Evolutionary conservation across 1,284 basidiomycete genomes (phyloP).

Genomic region (Athelia sp.): DNA sequence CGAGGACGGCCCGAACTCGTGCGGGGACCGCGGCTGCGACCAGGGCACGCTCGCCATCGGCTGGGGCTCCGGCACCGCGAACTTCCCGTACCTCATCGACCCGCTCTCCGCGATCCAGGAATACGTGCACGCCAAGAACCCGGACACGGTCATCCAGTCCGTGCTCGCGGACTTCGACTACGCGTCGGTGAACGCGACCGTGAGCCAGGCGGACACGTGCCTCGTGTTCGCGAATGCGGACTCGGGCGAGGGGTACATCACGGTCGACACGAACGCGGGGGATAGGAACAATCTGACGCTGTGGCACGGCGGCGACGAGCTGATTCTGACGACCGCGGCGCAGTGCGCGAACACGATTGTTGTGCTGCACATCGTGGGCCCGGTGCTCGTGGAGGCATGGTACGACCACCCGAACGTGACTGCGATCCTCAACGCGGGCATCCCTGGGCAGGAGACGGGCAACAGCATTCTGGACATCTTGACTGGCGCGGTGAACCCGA

Average conservation of each 20-base stretch:
- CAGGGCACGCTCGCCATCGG: constrained; percentile 57
- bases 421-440: constrained; percentile 42
- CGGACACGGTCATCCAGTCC: constrained; percentile 26
- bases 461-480: constrained; percentile 50
- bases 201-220: constrained; percentile 22
- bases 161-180: constrained; percentile 30
- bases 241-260: constrained; percentile 37
- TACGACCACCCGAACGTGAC: constrained; percentile 46
- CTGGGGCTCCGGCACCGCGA: constrained; percentile 54
- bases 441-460: constrained; percentile 61
- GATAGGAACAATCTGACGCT: constrained; percentile 47
- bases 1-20: constrained; percentile 52
- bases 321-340: constrained; percentile 22
- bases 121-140: constrained; percentile 24
- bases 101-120: constrained; percentile 33
- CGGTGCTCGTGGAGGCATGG: constrained; percentile 44
- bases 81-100: constrained; percentile 32
- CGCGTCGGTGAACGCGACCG: constrained; percentile 19
- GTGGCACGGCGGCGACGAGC: constrained; percentile 43
- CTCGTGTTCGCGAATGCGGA: constrained; percentile 36
- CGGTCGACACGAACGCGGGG: constrained; percentile 43
- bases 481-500: constrained; percentile 45
- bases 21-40: constrained; percentile 41
- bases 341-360: constrained; percentile 49
- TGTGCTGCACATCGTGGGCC: constrained; percentile 47